Evolutionary conservation across 345 rosid species (phyloP), one percentile per base, ranked within the genome.

Genomic region (Sonneratia caseolaris): DNA sequence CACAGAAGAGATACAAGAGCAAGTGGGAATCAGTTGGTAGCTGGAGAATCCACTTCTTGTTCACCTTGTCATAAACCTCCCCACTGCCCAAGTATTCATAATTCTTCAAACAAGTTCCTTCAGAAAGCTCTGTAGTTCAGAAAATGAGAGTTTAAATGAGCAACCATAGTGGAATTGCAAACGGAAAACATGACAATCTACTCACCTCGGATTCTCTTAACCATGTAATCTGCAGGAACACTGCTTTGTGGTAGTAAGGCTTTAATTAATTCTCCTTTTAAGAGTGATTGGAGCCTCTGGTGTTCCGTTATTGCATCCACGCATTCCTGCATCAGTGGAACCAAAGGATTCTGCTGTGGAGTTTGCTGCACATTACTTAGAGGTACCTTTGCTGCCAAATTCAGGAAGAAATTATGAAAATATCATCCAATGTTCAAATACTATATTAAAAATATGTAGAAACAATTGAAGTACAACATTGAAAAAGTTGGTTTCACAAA

Each of bases 261-360:
- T 79, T 89, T 95, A 70, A 86, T 89, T 94, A 93, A 90, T 73
- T 92, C 97, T 70, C 97, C 97, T 88, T 89, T 95, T 93, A 92
- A 84, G 81, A 95, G 81, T 9, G 86, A 79, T 43, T 81, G 89
- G 76, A 95, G 97, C 86, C 86, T 90, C 80, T 90, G 97, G 77
- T 95, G 99, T 82, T 90, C 97, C 9, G 91, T 88, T 77, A 92
- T 83, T 48, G 93, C 96, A 89, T 90, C 92, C 40, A 88, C 81
- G 66, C 96, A 92, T 78, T 88, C 89, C 84, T 89, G 96, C 89
- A 94, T 88, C 64, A 82, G 38, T 9, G 96, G 86, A 65, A 88
- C 75, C 76, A 80, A 68, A 27, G 92, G 86, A 80, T 86, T 91
- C 81, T 85, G 93, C 76, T 80, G 93, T 38, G 81, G 86, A 37